Evolutionary conservation across 2,329 filamentous ascomycete genomes (phyloP).

Genomic region (Pseudopyricularia javanii): DNA sequence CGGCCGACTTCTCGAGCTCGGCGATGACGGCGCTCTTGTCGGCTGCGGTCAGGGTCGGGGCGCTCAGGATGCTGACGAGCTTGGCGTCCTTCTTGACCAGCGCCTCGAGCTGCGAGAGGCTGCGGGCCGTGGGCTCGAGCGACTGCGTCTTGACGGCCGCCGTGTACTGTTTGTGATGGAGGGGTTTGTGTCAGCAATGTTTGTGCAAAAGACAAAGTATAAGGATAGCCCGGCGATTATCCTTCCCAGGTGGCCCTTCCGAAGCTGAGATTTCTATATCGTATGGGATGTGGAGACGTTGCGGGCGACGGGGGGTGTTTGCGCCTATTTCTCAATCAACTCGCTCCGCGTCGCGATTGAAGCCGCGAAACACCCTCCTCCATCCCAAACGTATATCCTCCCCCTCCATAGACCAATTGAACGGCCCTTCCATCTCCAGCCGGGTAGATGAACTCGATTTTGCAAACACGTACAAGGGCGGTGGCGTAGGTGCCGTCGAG

Average conservation of each 20-base stretch:
- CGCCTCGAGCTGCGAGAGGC: conserved; percentile 57
- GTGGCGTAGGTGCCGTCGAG: conserved; percentile 97
- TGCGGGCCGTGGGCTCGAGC: conserved; percentile 76
- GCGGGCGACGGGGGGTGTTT: background rate
- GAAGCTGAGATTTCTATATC: background rate
- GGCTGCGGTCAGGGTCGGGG: conserved; percentile 62
- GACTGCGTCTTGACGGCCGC: conserved; percentile 78
- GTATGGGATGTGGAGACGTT: background rate
- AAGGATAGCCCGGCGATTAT: background rate
- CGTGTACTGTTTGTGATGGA: conserved; percentile 59
- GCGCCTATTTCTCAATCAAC: background rate
- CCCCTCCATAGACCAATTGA: background rate
- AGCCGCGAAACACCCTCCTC: background rate
- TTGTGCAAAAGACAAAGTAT: no score
- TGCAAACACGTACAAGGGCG: conserved; percentile 67
- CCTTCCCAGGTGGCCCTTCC: background rate
- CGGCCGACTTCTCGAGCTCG: conserved; percentile 76
- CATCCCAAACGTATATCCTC: no score
- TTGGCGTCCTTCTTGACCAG: conserved; percentile 75
- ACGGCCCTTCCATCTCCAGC: background rate
- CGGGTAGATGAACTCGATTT: background rate
- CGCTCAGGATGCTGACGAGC: conserved; percentile 61
- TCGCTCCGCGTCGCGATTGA: background rate
- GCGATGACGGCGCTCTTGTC: conserved; percentile 82
- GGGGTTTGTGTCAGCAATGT: conserved; percentile 1